Percentiles rank a stretch among this genome's conserved stretches.
These are phyloP conservation scores for Rhododendron kiyosumense DNA, from an alignment of 148 eudicot species.

Conservation along the genomic window DNA sequence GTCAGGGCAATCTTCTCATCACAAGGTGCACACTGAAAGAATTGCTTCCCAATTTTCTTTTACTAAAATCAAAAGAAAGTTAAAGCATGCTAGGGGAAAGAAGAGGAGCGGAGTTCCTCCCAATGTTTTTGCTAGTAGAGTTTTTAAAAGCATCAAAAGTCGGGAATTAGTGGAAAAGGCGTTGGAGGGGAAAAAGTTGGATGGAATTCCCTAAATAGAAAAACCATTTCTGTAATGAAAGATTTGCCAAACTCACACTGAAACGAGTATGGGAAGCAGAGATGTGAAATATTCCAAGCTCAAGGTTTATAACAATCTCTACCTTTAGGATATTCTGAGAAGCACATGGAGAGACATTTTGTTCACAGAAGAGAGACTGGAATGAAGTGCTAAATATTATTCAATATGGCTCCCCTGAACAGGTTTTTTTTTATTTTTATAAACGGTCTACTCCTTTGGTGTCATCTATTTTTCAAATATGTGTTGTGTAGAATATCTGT, in stretches of 20 bases:
- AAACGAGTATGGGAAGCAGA: conserved; percentile 11
- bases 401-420: too few species aligned
- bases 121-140: conserved; percentile 9
- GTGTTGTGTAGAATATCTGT: too few species aligned
- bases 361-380: too few species aligned
- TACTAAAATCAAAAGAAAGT: too few species aligned
- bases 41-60: background rate
- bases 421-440: too few species aligned
- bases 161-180: conserved; percentile 37
- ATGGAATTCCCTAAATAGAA: background rate
- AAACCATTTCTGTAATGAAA: conserved; percentile 75
- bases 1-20: conserved; percentile 27
- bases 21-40: conserved; percentile 32
- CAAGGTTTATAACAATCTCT: conserved; percentile 56
- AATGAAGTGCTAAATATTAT: too few species aligned
- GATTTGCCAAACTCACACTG: conserved; percentile 38
- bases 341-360: too few species aligned
- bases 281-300: conserved; percentile 29
- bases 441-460: too few species aligned
- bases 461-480: too few species aligned
- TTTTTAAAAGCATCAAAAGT: conserved; percentile 19
- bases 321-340: conserved; percentile 32
- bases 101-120: background rate
- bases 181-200: conserved; percentile 35
- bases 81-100: too few species aligned